Evolutionary conservation across 2,329 filamentous ascomycete genomes (phyloP).

Genomic region (Capronia coronata): DNA sequence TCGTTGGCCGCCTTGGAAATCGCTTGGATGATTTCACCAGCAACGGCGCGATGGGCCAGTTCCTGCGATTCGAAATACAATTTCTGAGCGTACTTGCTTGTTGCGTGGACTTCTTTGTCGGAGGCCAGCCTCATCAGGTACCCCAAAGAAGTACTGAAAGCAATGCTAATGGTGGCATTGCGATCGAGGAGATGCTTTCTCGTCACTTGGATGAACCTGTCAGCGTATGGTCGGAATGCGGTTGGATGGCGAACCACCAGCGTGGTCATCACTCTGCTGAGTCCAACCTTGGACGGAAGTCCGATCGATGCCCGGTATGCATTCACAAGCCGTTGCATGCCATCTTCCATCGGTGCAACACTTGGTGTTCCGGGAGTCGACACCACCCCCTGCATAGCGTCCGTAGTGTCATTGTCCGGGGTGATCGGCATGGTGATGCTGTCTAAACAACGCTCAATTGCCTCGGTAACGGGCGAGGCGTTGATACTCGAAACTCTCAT

Average conservation of each 20-base stretch:
- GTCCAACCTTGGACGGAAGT: conserved; percentile 89
- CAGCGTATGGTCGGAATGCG: conserved; percentile 67
- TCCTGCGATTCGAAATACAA: conserved; percentile 80
- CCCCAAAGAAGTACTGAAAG: conserved; percentile 78
- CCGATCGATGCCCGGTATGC: conserved; percentile 82
- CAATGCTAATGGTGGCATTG: conserved; percentile 87
- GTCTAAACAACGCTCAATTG: conserved; percentile 81
- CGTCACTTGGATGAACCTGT: conserved; percentile 68
- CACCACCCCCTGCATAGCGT: conserved; percentile 22
- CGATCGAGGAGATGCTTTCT: conserved; percentile 79
- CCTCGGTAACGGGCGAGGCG: conserved; percentile 82
- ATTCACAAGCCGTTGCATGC: conserved; percentile 66
- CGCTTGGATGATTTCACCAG: conserved; percentile 75
- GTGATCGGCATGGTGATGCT: conserved; percentile 63
- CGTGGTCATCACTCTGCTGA: conserved; percentile 74
- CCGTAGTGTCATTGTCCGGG: conserved; percentile 2
- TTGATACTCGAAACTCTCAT: conserved; percentile 74
- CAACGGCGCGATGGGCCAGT: conserved; percentile 63
- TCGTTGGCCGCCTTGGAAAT: conserved; percentile 84
- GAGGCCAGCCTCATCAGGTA: conserved; percentile 68
- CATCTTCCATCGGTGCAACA: conserved; percentile 52
- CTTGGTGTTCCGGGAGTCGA: conserved; percentile 1
- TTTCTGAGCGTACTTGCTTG: conserved; percentile 52
- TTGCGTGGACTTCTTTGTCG: conserved; percentile 51
- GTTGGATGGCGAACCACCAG: conserved; percentile 73